phyloP scores from a whole-genome alignment of 2,329 filamentous ascomycete species.

The Grosmannia clavigera region DNA sequence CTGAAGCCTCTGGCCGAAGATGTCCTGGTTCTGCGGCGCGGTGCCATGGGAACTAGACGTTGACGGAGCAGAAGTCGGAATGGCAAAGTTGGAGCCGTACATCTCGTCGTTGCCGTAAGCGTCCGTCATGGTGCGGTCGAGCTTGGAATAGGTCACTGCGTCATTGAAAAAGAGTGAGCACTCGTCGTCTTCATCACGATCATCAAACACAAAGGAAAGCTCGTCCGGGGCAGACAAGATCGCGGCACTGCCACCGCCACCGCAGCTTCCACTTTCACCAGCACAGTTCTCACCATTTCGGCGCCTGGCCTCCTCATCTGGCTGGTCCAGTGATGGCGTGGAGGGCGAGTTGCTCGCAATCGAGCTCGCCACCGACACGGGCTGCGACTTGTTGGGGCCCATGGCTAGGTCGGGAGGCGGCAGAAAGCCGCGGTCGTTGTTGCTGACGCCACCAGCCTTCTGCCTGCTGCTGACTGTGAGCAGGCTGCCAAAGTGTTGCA shows the following conservation, averaged over 20 bases:
- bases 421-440: constrained; percentile 27
- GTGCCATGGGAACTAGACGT: constrained; percentile 27
- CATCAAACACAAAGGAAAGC: background rate
- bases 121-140: constrained; percentile 78
- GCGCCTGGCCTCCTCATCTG: constrained; percentile 33
- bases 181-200: constrained; percentile 26
- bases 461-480: constrained; percentile 21
- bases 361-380: constrained; percentile 45
- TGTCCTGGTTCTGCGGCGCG: constrained; percentile 40
- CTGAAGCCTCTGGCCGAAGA: constrained; percentile 66
- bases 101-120: constrained; percentile 71
- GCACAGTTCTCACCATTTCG: constrained; percentile 39
- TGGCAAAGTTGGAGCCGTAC: constrained; percentile 57
- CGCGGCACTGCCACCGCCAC: background rate
- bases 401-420: constrained; percentile 33
- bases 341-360: constrained; percentile 46
- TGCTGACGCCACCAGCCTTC: constrained; percentile 8
- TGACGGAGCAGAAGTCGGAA: constrained; percentile 42
- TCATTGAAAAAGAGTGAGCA: constrained; percentile 52
- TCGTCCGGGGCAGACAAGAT: constrained; percentile 2
- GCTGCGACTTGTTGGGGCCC: constrained; percentile 31
- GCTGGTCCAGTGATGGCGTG: constrained; percentile 38
- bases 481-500: constrained; percentile 25
- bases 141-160: constrained; percentile 54
- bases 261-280: background rate